phyloP scores from a whole-genome alignment of 2,329 filamentous ascomycete genomes.

The Trichoderma pleuroti region DNA sequence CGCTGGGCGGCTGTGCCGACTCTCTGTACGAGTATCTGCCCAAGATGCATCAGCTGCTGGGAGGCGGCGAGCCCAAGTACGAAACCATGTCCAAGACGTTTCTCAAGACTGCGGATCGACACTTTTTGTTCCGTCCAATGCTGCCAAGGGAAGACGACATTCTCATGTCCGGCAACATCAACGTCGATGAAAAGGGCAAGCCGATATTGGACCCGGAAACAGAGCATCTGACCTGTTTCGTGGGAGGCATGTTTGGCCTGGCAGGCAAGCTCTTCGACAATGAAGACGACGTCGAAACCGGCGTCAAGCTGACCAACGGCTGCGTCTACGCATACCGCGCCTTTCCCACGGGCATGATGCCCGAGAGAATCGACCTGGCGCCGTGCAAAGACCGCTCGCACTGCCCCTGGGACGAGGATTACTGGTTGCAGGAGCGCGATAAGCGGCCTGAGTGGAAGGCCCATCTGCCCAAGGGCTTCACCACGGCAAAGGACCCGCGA shows the following conservation, averaged over 20 bases:
- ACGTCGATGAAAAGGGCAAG: conserved; percentile 25
- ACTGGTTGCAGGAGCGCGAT: conserved; percentile 53
- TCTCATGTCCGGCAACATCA: conserved; percentile 47
- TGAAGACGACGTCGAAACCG: conserved; percentile 42
- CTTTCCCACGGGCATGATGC: conserved; percentile 50
- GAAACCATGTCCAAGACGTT: conserved; percentile 53
- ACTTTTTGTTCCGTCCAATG: conserved; percentile 63
- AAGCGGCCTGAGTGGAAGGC: conserved; percentile 21
- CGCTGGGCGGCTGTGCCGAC: conserved; percentile 40
- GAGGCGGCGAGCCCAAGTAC: conserved; percentile 54
- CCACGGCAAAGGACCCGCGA: conserved; percentile 49
- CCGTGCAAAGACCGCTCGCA: conserved; percentile 36
- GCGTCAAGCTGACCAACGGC: conserved; percentile 45
- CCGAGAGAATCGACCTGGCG: conserved; percentile 45
- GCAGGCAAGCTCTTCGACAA: conserved; percentile 43
- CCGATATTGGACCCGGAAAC: conserved; percentile 31
- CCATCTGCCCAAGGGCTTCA: conserved; percentile 51
- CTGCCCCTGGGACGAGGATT: conserved; percentile 33
- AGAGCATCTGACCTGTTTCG: conserved; percentile 50
- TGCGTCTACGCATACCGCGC: conserved; percentile 51
- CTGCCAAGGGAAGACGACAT: conserved; percentile 51
- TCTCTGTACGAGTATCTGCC: conserved; percentile 79
- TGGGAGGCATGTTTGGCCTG: conserved; percentile 49
- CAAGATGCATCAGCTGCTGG: conserved; percentile 73
- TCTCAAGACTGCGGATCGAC: conserved; percentile 51